These are phyloP conservation scores for Diophrys appendiculata DNA, from an alignment of 73 alveolate species.

Conservation along the genomic window DNA sequence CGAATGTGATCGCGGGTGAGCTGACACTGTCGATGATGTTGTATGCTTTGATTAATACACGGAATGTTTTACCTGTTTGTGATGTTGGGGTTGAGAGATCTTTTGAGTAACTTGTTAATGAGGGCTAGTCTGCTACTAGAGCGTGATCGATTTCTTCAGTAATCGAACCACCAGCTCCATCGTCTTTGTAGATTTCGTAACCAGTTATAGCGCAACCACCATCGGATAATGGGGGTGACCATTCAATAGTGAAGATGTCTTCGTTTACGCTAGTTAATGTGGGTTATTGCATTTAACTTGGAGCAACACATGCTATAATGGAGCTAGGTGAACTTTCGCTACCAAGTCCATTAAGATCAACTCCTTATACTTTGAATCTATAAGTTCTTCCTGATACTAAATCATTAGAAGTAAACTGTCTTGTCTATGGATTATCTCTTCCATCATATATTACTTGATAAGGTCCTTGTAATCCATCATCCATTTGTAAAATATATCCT, in stretches of 20 bases:
- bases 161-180: constrained; percentile 8
- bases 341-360: constrained; percentile 65
- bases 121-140: not conserved
- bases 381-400: constrained; percentile 40
- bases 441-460: constrained; percentile 50
- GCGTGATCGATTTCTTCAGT: constrained; percentile 1
- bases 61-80: constrained; percentile 37
- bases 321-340: constrained; percentile 14
- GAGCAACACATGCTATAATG: constrained; percentile 56
- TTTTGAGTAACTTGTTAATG: constrained; percentile 3
- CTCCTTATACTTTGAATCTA: constrained; percentile 54
- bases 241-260: constrained; percentile 33
- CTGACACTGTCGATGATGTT: constrained; percentile 24
- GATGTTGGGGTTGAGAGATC: not conserved
- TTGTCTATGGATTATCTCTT: constrained; percentile 33
- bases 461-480: constrained; percentile 63
- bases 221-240: constrained; percentile 47
- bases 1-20: constrained; percentile 52
- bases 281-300: constrained; percentile 37
- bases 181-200: constrained; percentile 33
- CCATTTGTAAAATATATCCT: constrained; percentile 57
- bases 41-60: constrained; percentile 49
- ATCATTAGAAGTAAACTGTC: constrained; percentile 3
- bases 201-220: constrained; percentile 70
- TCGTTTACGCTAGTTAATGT: constrained; percentile 22